These are phyloP conservation scores for Microdochium paspali DNA, from an alignment of 2,329 filamentous ascomycete genomes.

Conservation along the genomic window DNA sequence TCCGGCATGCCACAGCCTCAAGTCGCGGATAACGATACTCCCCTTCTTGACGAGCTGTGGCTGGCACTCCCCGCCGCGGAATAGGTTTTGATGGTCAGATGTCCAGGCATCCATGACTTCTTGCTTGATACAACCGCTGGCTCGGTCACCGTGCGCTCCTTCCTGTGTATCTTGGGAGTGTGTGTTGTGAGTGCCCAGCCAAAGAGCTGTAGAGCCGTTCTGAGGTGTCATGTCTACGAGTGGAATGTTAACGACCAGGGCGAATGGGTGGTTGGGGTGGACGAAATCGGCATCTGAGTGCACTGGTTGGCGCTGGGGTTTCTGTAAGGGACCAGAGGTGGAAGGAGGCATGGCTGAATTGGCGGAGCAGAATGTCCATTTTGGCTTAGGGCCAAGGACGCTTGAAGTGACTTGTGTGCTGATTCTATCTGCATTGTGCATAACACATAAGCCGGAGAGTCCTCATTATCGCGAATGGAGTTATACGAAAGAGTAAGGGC, in stretches of 20 bases:
- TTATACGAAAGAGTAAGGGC: no score
- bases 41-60: conserved; percentile 43
- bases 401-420: conserved; percentile 46
- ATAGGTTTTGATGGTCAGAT: conserved; percentile 13
- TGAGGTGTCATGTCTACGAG: conserved; percentile 37
- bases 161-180: conserved; percentile 28
- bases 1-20: conserved; percentile 54
- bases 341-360: conserved; percentile 46
- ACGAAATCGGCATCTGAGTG: conserved; percentile 52
- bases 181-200: conserved; percentile 42
- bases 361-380: conserved; percentile 48
- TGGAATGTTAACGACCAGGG: conserved; percentile 43
- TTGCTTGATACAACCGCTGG: conserved; percentile 38
- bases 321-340: conserved; percentile 17
- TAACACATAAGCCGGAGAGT: no score
- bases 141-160: conserved; percentile 38
- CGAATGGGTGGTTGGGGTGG: conserved; percentile 44
- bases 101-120: conserved; percentile 27
- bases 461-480: no score
- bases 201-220: conserved; percentile 50
- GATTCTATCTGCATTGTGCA: conserved; percentile 40
- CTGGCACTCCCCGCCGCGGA: conserved; percentile 29
- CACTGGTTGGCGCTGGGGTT: conserved; percentile 39
- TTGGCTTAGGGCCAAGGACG: conserved; percentile 42
- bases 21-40: conserved; percentile 46